These are phyloP conservation scores for Hippophae gyantsensis DNA, from an alignment of 306 rosid species.

Conservation along the genomic window DNA sequence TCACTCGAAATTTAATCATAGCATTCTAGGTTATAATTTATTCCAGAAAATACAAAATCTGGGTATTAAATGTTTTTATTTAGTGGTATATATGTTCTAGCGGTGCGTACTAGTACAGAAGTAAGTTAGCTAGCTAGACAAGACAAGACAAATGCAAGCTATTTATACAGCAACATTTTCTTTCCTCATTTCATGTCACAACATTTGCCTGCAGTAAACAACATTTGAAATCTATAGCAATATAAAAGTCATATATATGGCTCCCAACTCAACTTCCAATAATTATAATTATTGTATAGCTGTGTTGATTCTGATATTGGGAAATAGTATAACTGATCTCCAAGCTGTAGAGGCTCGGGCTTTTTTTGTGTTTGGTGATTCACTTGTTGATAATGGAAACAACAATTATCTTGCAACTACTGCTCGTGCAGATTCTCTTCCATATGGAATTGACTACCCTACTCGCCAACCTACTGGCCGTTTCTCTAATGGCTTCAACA, in stretches of 20 bases:
- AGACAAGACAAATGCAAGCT: too few relatives aligned
- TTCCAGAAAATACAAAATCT: too few relatives aligned
- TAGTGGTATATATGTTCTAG: too few relatives aligned
- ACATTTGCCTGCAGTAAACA: not conserved
- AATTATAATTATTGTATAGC: not conserved
- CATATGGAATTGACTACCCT: slow-evolving; percentile 59
- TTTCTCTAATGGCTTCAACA: slow-evolving; percentile 62
- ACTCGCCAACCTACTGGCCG: slow-evolving; percentile 49
- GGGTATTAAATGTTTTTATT: too few relatives aligned
- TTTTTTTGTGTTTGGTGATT: slow-evolving; percentile 61
- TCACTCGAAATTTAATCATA: too few relatives aligned
- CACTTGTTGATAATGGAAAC: slow-evolving; percentile 61
- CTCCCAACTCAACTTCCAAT: not conserved
- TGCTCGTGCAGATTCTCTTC: slow-evolving; percentile 61
- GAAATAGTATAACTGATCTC: slow-evolving; percentile 9
- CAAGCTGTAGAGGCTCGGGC: slow-evolving; percentile 33
- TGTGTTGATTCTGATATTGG: slow-evolving; percentile 1
- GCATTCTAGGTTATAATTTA: too few relatives aligned
- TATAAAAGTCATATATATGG: not conserved
- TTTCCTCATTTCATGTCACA: not conserved
- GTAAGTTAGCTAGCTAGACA: too few relatives aligned
- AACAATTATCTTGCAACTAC: slow-evolving; percentile 51
- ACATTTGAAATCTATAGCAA: too few relatives aligned
- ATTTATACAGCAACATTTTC: too few relatives aligned
- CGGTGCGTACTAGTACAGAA: too few relatives aligned